A percentile compares a stretch with the other conserved stretches of the same genome.
Conservation (phyloP, 2,329 filamentous ascomycete genomes). For the Monilinia laxa region DNA sequence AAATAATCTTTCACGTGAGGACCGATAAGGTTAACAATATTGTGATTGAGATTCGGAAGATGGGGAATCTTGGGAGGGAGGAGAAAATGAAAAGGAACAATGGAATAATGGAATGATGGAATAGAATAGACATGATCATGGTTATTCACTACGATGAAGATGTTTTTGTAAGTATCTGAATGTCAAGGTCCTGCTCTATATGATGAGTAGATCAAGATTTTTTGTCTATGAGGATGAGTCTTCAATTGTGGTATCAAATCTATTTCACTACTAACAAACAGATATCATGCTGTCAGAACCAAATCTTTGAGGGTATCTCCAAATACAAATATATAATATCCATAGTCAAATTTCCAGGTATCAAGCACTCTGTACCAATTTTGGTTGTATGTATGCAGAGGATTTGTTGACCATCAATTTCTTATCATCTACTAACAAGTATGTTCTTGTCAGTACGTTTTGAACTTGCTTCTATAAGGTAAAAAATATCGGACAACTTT, state of each 20-base stretch:
- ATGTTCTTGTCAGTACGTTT: background rate
- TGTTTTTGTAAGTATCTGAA: no score
- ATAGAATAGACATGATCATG: no score
- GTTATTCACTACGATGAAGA: no score
- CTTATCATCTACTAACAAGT: background rate
- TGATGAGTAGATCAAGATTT: no score
- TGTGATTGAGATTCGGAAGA: background rate
- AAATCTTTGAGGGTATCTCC: slow-evolving; percentile 7
- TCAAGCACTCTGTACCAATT: background rate
- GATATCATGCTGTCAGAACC: background rate
- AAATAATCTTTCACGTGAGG: slow-evolving; percentile 17
- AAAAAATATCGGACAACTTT: background rate
- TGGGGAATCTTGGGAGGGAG: no score
- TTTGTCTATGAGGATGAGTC: no score
- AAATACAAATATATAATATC: background rate
- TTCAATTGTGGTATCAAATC: background rate
- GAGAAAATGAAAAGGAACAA: no score
- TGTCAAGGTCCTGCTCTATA: no score
- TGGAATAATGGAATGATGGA: no score
- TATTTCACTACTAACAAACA: background rate
- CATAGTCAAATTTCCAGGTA: background rate
- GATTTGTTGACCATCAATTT: no score
- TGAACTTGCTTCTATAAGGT: no score
- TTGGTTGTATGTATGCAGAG: no score
- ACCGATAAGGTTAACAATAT: slow-evolving; percentile 6